Base-by-base conservation (phyloP, 2,329 filamentous ascomycete species). In the Fusarium nygamai region DNA sequence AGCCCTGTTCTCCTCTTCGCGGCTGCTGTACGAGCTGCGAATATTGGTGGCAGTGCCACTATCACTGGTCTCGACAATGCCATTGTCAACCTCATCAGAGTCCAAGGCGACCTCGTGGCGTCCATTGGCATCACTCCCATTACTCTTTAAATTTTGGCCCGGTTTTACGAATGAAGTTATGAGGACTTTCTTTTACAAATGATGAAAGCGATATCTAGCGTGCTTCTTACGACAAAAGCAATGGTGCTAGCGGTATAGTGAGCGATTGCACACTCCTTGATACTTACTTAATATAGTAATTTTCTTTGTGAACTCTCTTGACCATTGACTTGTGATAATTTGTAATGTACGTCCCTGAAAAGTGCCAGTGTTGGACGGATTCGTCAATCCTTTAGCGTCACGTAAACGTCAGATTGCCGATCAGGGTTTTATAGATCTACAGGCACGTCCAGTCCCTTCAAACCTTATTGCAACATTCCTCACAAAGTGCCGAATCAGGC, bases 241-340 rank as follows among this genome's bases (percentile, higher is more conserved):
- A 48, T 27, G n/a, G 33, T 31, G 34, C n/a, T 29, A 39, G 65
- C 34, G 16, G 11, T 56, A 29, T 20, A 29, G 22, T 19, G 41
- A 50, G 19, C 34, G 19, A 43, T 16, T 27, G 66, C 60, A 70
- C 59, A 48, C 51, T 70, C 53, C 51, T 70, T 70, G 10, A 50
- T 29, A 53, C 3, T 27, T 24, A 43, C 3, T n/a, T 47, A 44
- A 70, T 70, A 47, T 20, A 60, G 36, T 47, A 22, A 54, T 48
- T 47, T 46, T 14, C 4, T 22, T 31, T 20, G 3, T 29, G 13
- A 38, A 51, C 2, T 4, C 8, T 5, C 8, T 9, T 6, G 3
- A 8, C 34, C 20, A 33, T 17, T 24, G 13, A 48, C 19, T 36
- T 33, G 22, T 33, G 29, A 31, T 22, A 27, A 19, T 20, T 29